These are phyloP conservation scores for Leucocoprinus sp. DNA, from an alignment of 768 basidiomycete genomes.

Conservation along the genomic window DNA sequence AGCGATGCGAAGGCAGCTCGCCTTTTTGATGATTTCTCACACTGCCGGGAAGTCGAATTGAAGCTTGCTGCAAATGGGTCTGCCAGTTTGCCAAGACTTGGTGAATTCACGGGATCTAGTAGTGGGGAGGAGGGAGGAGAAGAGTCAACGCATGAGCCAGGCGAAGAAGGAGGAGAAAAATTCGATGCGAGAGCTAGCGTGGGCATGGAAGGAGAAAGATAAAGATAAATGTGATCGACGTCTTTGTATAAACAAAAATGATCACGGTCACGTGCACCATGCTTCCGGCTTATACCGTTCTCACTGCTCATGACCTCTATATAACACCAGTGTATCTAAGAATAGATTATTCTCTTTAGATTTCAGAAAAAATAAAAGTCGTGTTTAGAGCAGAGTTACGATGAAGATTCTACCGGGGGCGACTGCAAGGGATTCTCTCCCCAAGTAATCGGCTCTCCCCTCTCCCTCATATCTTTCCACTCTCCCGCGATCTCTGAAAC, in stretches of 20 bases:
- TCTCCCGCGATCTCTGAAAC: slow-evolving; percentile 26
- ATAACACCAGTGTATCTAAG: too few relatives aligned
- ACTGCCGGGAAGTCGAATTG: slow-evolving; percentile 29
- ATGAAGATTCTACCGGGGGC: slow-evolving; percentile 1
- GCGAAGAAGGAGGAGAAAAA: slow-evolving; percentile 29
- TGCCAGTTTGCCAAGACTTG: slow-evolving; percentile 16
- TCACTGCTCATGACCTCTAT: too few relatives aligned
- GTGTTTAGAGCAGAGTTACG: slow-evolving; percentile 2
- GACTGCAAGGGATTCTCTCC: slow-evolving; percentile 6
- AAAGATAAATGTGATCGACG: not conserved
- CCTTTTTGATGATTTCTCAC: slow-evolving; percentile 8
- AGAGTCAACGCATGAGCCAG: slow-evolving; percentile 24
- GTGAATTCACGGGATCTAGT: slow-evolving; percentile 20
- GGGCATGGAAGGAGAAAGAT: slow-evolving; percentile 17
- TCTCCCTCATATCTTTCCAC: slow-evolving; percentile 27
- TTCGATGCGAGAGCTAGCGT: slow-evolving; percentile 11
- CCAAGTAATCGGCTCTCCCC: slow-evolving; percentile 20
- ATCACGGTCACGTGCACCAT: slow-evolving; percentile 14
- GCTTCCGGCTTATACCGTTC: not conserved
- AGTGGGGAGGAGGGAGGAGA: slow-evolving; percentile 47
- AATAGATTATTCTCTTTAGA: too few relatives aligned
- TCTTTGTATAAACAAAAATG: slow-evolving; percentile 9
- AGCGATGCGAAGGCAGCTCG: slow-evolving; percentile 4
- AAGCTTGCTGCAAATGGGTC: slow-evolving; percentile 57
- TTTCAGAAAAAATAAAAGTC: too few relatives aligned